Conservation (phyloP, 2,329 filamentous ascomycete genomes). For the Colletotrichum sp. region DNA sequence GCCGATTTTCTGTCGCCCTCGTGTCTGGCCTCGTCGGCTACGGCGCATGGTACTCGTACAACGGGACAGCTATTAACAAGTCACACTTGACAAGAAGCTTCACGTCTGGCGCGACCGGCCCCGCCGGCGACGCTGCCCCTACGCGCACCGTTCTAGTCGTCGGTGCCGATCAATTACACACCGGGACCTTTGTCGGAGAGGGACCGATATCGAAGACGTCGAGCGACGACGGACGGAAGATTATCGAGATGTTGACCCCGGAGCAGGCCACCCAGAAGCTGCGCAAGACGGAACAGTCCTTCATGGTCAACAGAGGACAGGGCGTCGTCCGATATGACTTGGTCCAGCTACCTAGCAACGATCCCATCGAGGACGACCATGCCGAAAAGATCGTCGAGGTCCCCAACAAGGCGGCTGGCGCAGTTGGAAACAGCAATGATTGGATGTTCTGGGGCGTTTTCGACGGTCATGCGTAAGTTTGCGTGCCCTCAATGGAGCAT, state of each 20-base stretch:
- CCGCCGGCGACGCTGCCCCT: constrained; percentile 44
- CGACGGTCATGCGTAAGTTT: constrained; percentile 85
- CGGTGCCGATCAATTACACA: constrained; percentile 88
- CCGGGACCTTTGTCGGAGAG: constrained; percentile 83
- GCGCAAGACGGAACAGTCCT: constrained; percentile 89
- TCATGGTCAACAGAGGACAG: constrained; percentile 84
- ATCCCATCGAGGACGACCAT: constrained; percentile 98
- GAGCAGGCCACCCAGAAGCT: constrained; percentile 93
- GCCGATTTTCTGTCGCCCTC: constrained; percentile 69
- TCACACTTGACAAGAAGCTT: constrained; percentile 45
- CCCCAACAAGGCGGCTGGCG: constrained; percentile 57
- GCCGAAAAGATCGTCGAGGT: constrained; percentile 97
- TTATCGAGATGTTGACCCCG: constrained; percentile 94
- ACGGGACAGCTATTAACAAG: constrained; percentile 41
- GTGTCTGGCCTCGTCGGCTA: constrained; percentile 76
- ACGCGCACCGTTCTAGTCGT: constrained; percentile 81
- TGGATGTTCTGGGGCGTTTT: constrained; percentile 99
- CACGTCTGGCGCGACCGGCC: constrained; percentile 37
- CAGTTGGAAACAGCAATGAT: constrained; percentile 67
- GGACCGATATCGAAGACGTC: constrained; percentile 88
- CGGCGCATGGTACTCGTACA: constrained; percentile 79
- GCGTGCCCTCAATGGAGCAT: too few relatives aligned
- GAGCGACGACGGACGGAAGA: constrained; percentile 81
- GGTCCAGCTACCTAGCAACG: constrained; percentile 93
- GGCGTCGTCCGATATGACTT: constrained; percentile 95